phyloP scores from a whole-genome alignment of 2,329 filamentous ascomycete species.

The Epichloe elymi region DNA sequence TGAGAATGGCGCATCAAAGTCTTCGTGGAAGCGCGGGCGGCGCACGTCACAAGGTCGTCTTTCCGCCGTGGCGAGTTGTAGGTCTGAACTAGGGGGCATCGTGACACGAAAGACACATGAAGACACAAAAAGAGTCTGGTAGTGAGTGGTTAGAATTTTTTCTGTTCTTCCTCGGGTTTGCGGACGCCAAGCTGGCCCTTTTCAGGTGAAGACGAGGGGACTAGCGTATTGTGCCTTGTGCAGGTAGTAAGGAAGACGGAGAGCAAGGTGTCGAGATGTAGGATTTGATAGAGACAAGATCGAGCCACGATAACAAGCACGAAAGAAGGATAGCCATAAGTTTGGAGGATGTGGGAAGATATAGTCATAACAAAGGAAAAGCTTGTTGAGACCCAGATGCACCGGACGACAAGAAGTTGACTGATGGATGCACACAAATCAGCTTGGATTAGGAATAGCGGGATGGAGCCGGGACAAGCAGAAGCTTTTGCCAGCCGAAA shows the following conservation, averaged over 20 bases:
- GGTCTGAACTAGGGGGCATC: slow-evolving; percentile 15
- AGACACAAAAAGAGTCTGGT: not conserved
- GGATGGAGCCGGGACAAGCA: not conserved
- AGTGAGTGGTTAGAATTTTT: not conserved
- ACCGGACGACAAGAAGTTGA: not conserved
- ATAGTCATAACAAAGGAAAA: not conserved
- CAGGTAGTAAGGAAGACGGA: too few species aligned
- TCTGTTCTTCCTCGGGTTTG: not conserved
- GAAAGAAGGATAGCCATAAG: not conserved
- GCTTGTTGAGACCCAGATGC: not conserved
- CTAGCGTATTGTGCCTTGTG: too few species aligned
- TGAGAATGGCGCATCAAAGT: slow-evolving; percentile 26
- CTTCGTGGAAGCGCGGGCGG: slow-evolving; percentile 23
- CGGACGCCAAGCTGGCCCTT: too few species aligned
- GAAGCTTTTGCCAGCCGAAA: slow-evolving; percentile 2
- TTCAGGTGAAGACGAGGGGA: too few species aligned
- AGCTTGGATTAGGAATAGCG: not conserved
- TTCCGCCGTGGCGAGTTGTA: slow-evolving; percentile 5
- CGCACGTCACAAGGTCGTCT: slow-evolving; percentile 8
- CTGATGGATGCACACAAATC: not conserved
- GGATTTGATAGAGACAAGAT: not conserved
- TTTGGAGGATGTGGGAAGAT: not conserved
- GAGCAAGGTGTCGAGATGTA: not conserved
- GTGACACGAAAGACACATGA: slow-evolving; percentile 6
- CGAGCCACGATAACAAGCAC: not conserved